Evolutionary conservation across 495 filamentous ascomycete species (phyloP).

Genomic region (Aspergillus hancockii): DNA sequence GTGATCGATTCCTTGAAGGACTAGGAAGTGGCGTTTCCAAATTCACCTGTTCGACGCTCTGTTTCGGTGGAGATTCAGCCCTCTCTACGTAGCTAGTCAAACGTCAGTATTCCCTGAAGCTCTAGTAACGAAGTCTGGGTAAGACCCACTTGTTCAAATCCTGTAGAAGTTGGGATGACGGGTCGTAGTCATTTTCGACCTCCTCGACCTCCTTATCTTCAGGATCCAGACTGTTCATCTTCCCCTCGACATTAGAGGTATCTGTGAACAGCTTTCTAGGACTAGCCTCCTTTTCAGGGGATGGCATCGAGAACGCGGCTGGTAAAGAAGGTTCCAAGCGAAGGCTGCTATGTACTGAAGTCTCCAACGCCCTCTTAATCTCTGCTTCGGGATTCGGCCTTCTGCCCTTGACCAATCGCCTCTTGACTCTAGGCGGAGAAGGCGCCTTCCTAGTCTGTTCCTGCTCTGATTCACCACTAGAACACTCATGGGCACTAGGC

Average conservation of each 20-base stretch:
- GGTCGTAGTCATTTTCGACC: conserved; percentile 23
- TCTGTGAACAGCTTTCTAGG: conserved; percentile 26
- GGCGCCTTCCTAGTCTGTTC: conserved; percentile 26
- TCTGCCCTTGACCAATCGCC: conserved; percentile 40
- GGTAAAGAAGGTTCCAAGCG: conserved; percentile 25
- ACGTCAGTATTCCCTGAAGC: conserved; percentile 10
- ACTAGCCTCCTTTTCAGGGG: conserved; percentile 16
- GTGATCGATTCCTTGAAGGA: conserved; percentile 50
- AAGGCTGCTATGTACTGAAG: conserved; percentile 16
- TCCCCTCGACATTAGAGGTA: conserved; percentile 26
- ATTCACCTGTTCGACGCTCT: conserved; percentile 16
- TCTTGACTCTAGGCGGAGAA: conserved; percentile 31
- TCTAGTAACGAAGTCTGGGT: background rate
- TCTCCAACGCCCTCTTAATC: conserved; percentile 16
- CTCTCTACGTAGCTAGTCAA: conserved; percentile 20
- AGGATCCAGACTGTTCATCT: conserved; percentile 24
- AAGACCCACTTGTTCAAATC: conserved; percentile 29
- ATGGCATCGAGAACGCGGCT: conserved; percentile 21
- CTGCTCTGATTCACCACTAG: conserved; percentile 34
- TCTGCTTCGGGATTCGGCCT: conserved; percentile 27
- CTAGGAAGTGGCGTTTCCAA: conserved; percentile 47
- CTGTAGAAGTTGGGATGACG: conserved; percentile 22
- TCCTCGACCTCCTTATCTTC: conserved; percentile 18
- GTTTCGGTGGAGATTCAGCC: conserved; percentile 19
- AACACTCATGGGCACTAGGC: conserved; percentile 40